Percentiles rank a stretch among this genome's conserved stretches.
These are phyloP conservation scores for Gonapodya prolifera DNA, from an alignment of 192 early-diverging fungal genomes.

Conservation along the genomic window DNA sequence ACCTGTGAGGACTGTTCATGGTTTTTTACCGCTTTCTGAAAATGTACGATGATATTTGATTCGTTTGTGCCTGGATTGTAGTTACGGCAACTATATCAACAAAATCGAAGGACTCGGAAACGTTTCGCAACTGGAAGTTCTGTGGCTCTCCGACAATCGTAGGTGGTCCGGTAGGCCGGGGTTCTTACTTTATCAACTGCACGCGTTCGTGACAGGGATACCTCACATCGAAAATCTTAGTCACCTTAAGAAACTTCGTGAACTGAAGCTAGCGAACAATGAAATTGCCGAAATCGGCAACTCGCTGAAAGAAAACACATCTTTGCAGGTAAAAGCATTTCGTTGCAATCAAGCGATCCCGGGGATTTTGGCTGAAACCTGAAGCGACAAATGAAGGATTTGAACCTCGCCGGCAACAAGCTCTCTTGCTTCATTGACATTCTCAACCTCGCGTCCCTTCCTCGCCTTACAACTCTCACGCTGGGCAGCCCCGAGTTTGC, in stretches of 20 bases:
- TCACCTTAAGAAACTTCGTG: conserved; percentile 13
- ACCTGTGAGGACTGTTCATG: conserved; percentile 18
- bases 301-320: conserved; percentile 24
- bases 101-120: conserved; percentile 25
- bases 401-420: conserved; percentile 39
- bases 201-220: conserved; percentile 16
- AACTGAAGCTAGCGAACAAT: conserved; percentile 34
- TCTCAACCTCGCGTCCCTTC: conserved; percentile 32
- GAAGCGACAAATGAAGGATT: conserved; percentile 17
- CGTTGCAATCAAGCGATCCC: too few relatives aligned
- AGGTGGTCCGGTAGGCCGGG: conserved; percentile 1
- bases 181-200: conserved; percentile 5
- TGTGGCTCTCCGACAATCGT: conserved; percentile 47
- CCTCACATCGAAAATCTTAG: conserved; percentile 25
- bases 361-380: too few relatives aligned
- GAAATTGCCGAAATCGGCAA: conserved; percentile 25
- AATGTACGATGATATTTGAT: conserved; percentile 3
- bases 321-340: conserved; percentile 10
- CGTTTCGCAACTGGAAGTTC: conserved; percentile 19
- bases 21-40: background rate
- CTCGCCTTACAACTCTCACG: conserved; percentile 26
- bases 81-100: conserved; percentile 36
- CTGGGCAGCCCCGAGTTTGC: conserved; percentile 38
- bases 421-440: conserved; percentile 45
- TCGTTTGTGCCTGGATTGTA: conserved; percentile 3